Conservation (phyloP, 108 stramenopile species). For the Schizochytrium sp. region DNA sequence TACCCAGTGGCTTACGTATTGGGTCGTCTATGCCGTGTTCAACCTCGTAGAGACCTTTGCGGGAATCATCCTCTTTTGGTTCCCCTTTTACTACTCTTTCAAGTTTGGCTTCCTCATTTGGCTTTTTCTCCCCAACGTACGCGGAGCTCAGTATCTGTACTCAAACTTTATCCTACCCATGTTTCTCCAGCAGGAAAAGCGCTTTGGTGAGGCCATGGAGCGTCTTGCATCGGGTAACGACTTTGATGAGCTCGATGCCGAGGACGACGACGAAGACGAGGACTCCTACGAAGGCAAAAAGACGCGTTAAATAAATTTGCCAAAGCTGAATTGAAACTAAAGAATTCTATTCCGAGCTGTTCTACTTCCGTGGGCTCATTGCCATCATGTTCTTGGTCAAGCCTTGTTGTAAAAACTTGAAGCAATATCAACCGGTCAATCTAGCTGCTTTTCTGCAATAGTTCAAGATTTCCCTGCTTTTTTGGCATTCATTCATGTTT, state of each 20-base stretch:
- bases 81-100: constrained; percentile 86
- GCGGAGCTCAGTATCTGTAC: constrained; percentile 78
- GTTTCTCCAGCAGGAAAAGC: constrained; percentile 64
- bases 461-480: too few species aligned
- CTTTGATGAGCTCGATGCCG: background rate
- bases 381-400: too few species aligned
- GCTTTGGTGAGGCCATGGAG: constrained; percentile 68
- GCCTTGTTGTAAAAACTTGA: too few species aligned
- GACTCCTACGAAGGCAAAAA: background rate
- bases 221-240: constrained; percentile 15
- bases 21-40: constrained; percentile 86
- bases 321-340: too few species aligned
- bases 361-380: too few species aligned
- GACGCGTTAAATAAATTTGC: background rate
- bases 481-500: too few species aligned
- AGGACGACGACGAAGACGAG: background rate
- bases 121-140: constrained; percentile 79
- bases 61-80: constrained; percentile 74
- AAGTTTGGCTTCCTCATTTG: constrained; percentile 85
- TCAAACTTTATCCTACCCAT: constrained; percentile 74
- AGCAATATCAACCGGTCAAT: too few species aligned
- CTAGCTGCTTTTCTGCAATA: too few species aligned
- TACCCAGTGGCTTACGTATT: constrained; percentile 88
- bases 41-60: constrained; percentile 75
- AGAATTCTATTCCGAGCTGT: too few species aligned